Evolutionary conservation across 257 asterid species (phyloP).

Genomic region (Solanum pimpinellifolium): DNA sequence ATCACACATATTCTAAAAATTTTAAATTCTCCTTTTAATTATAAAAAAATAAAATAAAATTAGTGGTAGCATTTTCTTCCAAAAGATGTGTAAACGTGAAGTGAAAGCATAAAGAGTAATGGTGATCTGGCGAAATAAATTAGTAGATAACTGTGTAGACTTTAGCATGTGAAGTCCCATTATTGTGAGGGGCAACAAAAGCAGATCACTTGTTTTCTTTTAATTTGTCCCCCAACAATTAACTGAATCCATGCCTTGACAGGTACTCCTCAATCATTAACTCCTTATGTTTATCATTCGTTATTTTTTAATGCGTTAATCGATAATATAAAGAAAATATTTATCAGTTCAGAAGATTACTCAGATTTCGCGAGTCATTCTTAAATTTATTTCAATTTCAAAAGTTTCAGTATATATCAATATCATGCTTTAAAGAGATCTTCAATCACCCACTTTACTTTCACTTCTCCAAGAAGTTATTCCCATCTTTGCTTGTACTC

Average conservation of each 20-base stretch:
- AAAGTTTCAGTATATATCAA: too few relatives aligned
- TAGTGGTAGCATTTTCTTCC: neutral
- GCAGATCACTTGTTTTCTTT: neutral
- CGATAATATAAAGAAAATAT: neutral
- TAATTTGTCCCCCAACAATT: neutral
- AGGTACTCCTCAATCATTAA: neutral
- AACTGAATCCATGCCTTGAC: neutral
- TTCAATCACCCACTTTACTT: neutral
- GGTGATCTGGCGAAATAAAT: neutral
- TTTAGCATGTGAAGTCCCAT: neutral
- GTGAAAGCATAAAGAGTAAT: neutral
- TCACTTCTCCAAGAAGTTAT: neutral
- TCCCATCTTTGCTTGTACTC: neutral
- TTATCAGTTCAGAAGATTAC: too few relatives aligned
- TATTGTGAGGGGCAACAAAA: neutral
- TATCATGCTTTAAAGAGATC: too few relatives aligned
- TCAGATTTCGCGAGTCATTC: accelerated
- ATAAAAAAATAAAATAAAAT: neutral
- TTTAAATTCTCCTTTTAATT: accelerated
- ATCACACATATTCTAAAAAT: neutral
- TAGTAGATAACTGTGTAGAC: neutral
- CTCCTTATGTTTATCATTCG: neutral
- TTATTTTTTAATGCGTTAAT: neutral
- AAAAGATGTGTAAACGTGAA: neutral
- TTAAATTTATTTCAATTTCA: too few relatives aligned